phyloP scores from a whole-genome alignment of 139 green algal species.

The Ettlia oleoabundans region DNA sequence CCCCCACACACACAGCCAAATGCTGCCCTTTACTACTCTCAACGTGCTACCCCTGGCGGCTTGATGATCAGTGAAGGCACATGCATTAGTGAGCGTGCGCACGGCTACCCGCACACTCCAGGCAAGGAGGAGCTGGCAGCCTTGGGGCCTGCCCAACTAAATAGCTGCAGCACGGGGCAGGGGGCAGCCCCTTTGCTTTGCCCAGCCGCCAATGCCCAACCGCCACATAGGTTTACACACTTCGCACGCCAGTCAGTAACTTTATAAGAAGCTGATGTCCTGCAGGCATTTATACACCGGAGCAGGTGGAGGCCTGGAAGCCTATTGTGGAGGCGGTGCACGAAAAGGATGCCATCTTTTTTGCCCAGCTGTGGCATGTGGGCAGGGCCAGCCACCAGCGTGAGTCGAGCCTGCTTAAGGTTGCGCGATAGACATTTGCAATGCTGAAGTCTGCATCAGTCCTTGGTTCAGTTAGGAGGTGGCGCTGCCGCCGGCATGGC shows the following conservation, averaged over 20 bases:
- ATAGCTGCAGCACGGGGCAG: too few relatives aligned
- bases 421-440: background rate
- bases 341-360: constrained; percentile 76
- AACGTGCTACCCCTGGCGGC: constrained; percentile 63
- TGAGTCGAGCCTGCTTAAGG: background rate
- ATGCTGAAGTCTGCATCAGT: background rate
- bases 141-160: background rate
- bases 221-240: background rate
- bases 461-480: background rate
- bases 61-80: constrained; percentile 73
- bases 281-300: constrained; percentile 71
- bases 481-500: too few relatives aligned
- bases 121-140: background rate
- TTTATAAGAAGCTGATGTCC: background rate
- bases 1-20: background rate
- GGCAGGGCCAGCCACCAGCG: constrained; percentile 62
- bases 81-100: constrained; percentile 46
- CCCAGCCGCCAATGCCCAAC: too few relatives aligned
- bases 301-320: constrained; percentile 90
- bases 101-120: constrained; percentile 44
- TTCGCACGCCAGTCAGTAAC: background rate
- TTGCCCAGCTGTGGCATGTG: constrained; percentile 77
- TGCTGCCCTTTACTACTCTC: constrained; percentile 57
- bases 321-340: constrained; percentile 77
- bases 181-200: too few relatives aligned